These are phyloP conservation scores for Rosa multiflora DNA, from an alignment of 306 rosid genomes.

Conservation along the genomic window DNA sequence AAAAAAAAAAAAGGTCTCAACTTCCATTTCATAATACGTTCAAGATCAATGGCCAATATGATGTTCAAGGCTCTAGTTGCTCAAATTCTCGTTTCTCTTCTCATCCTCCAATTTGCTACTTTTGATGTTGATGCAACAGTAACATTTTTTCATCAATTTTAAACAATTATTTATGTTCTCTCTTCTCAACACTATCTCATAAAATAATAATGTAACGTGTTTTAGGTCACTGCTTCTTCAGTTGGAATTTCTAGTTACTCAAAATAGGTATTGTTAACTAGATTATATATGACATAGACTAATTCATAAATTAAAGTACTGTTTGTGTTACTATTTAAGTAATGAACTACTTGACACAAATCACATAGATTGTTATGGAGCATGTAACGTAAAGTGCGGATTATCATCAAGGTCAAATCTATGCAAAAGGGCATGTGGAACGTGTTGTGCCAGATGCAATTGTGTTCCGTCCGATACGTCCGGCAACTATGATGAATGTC, in stretches of 20 bases:
- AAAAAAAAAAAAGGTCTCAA: not conserved
- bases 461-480: constrained; percentile 76
- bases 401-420: constrained; percentile 51
- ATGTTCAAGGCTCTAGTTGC: constrained; percentile 9
- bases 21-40: not conserved
- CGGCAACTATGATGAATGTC: constrained; percentile 56
- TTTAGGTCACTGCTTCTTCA: constrained; percentile 24
- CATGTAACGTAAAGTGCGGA: constrained; percentile 49
- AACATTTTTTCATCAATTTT: not conserved
- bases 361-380: constrained; percentile 44
- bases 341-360: not conserved
- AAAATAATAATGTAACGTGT: not conserved
- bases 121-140: constrained; percentile 4
- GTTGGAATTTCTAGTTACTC: constrained; percentile 1
- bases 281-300: too few relatives aligned
- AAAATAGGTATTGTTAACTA: not conserved
- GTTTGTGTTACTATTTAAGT: not conserved
- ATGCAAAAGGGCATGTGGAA: constrained; percentile 67
- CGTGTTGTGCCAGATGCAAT: constrained; percentile 58
- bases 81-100: constrained; percentile 42
- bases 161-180: not conserved
- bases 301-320: too few relatives aligned
- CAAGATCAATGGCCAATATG: not conserved
- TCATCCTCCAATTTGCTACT: constrained; percentile 29
- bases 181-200: not conserved